These are phyloP conservation scores for Venturia oleaginea DNA, from an alignment of 2,329 filamentous ascomycete genomes.

Conservation along the genomic window DNA sequence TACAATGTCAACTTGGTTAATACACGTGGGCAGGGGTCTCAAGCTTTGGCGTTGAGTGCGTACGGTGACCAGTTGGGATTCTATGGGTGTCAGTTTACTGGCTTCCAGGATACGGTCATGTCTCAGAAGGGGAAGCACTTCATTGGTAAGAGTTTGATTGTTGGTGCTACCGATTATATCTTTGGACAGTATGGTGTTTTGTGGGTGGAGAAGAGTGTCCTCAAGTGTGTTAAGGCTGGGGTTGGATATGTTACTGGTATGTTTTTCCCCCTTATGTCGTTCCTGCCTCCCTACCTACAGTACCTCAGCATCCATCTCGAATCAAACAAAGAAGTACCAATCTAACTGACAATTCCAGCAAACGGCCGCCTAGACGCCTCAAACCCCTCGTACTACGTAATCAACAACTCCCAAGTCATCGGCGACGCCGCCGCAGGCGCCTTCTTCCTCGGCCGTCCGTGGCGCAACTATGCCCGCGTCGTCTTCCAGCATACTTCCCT, in stretches of 20 bases:
- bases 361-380: constrained; percentile 31
- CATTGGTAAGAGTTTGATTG: constrained; percentile 48
- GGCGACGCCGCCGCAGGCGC: constrained; percentile 31
- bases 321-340: background rate
- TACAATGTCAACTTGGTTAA: constrained; percentile 56
- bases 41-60: constrained; percentile 47
- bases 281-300: too few relatives aligned
- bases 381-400: constrained; percentile 43
- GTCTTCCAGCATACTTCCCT: constrained; percentile 44
- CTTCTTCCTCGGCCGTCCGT: constrained; percentile 46
- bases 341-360: background rate
- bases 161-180: constrained; percentile 51
- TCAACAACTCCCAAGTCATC: constrained; percentile 44
- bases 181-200: constrained; percentile 45
- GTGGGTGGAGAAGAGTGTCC: constrained; percentile 44
- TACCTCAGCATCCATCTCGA: too few relatives aligned
- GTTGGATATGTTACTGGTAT: constrained; percentile 40
- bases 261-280: background rate
- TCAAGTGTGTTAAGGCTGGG: constrained; percentile 35
- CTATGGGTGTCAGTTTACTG: constrained; percentile 47
- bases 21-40: constrained; percentile 37
- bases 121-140: constrained; percentile 38
- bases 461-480: constrained; percentile 43
- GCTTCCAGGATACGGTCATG: constrained; percentile 47
- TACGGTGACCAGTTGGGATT: constrained; percentile 45